Percentiles rank a stretch among this genome's conserved stretches.
Conservation (phyloP, 208 protist genomes). For the Leishmania martiniquensis region DNA sequence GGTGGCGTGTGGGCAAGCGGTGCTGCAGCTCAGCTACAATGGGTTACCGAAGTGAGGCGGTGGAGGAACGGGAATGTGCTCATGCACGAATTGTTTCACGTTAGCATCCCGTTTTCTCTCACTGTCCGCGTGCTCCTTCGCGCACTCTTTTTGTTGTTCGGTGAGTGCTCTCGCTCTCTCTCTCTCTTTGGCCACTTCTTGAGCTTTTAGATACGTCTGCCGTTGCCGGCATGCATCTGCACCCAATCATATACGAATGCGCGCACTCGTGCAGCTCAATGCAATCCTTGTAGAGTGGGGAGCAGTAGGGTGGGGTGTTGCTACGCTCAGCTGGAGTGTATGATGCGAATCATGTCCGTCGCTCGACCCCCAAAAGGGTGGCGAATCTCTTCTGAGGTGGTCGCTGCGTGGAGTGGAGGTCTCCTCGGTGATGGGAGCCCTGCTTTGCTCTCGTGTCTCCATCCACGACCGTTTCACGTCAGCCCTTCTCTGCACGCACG, state of each 20-base stretch:
- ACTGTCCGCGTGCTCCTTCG: neutral
- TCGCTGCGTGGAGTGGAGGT: neutral
- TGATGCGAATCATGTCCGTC: neutral
- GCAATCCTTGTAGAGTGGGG: neutral
- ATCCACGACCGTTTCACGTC: neutral
- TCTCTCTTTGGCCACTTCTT: neutral
- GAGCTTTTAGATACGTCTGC: neutral
- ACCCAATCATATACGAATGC: neutral
- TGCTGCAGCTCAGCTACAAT: conserved; percentile 82
- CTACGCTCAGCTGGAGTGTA: neutral
- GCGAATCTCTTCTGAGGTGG: neutral
- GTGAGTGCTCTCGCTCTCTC: neutral
- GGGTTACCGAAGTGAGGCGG: conserved; percentile 7
- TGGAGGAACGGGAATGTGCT: neutral
- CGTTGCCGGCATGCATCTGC: neutral
- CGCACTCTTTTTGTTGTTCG: neutral
- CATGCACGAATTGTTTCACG: neutral
- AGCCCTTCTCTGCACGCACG: neutral
- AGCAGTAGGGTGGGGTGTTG: neutral
- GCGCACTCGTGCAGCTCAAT: neutral
- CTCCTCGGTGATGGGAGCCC: neutral
- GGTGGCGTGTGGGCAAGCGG: conserved; percentile 59
- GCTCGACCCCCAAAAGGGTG: neutral
- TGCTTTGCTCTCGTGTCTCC: neutral
- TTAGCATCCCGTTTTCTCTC: neutral